These are phyloP conservation scores for Ustilago cynodontis DNA, from an alignment of 1,284 basidiomycete species.

Conservation along the genomic window DNA sequence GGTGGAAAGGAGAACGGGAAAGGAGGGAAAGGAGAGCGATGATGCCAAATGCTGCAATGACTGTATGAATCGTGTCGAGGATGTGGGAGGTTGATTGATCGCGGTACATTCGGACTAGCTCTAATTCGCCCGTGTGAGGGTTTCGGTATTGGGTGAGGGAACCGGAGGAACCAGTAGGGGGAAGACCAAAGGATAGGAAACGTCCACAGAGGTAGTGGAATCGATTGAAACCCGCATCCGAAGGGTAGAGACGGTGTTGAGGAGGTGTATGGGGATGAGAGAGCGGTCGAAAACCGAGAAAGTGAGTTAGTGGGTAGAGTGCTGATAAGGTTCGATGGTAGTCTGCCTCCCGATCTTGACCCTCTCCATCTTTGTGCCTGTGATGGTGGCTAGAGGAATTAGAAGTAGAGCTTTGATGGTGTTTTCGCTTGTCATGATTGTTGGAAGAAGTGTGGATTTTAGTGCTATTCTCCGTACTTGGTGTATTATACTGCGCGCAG, in stretches of 20 bases:
- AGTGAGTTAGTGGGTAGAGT: slow-evolving; percentile 42
- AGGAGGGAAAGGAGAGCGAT: slow-evolving; percentile 32
- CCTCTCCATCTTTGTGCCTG: slow-evolving; percentile 4
- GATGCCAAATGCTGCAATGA: slow-evolving; percentile 39
- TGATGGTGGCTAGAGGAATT: too few species aligned
- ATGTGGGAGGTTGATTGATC: slow-evolving; percentile 31
- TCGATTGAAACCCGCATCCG: slow-evolving; percentile 31
- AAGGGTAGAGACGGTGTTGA: slow-evolving; percentile 9
- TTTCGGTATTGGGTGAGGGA: slow-evolving; percentile 34
- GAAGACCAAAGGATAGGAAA: slow-evolving; percentile 37
- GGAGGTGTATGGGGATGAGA: slow-evolving; percentile 44
- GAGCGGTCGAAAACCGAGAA: slow-evolving; percentile 43
- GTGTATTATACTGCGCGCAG: background rate
- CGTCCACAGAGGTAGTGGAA: slow-evolving; percentile 42
- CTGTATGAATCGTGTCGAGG: slow-evolving; percentile 41
- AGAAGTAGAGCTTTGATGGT: background rate
- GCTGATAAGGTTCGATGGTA: slow-evolving; percentile 25
- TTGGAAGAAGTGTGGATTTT: background rate
- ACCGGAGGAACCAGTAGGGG: slow-evolving; percentile 25
- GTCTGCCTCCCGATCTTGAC: slow-evolving; percentile 17
- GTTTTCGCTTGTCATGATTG: background rate
- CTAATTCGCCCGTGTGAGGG: slow-evolving; percentile 31
- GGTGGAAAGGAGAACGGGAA: slow-evolving; percentile 35
- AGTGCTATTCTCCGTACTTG: background rate
- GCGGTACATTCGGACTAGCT: slow-evolving; percentile 34